Conservation (phyloP, 768 basidiomycete species). For the Agaricus sinodeliciosus region DNA sequence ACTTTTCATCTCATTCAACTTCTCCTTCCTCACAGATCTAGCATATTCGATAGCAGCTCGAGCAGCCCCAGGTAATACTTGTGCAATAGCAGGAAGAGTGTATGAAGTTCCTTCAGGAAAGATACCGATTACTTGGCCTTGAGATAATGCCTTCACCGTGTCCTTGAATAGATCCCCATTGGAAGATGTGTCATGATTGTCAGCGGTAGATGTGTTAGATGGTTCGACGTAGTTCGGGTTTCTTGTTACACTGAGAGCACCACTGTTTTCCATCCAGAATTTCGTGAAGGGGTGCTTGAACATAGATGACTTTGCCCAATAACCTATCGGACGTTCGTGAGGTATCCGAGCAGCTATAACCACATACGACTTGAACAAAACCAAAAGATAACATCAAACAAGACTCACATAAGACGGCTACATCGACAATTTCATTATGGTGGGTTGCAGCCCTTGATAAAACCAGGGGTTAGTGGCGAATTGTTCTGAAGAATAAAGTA, state of each 20-base stretch:
- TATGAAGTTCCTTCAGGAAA: conserved; percentile 62
- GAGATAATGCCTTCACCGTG: conserved; percentile 48
- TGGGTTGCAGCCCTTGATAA: conserved; percentile 49
- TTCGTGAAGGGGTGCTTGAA: conserved; percentile 52
- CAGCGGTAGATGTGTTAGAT: not conserved
- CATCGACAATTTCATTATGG: conserved; percentile 66
- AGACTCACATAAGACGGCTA: conserved; percentile 34
- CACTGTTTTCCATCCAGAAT: conserved; percentile 50
- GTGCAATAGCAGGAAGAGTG: conserved; percentile 39
- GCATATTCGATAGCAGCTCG: conserved; percentile 71
- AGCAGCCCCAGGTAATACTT: conserved; percentile 54
- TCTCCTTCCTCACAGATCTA: conserved; percentile 24
- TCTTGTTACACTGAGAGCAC: conserved; percentile 67
- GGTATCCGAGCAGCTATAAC: conserved; percentile 48
- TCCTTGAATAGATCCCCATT: conserved; percentile 46
- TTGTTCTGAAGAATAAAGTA: conserved; percentile 7
- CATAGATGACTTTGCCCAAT: conserved; percentile 68
- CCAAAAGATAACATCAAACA: not conserved
- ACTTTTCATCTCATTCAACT: not conserved
- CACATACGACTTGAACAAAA: not conserved
- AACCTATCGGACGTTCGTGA: conserved; percentile 48
- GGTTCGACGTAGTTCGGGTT: conserved; percentile 38
- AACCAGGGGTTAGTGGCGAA: not conserved
- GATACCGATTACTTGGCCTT: conserved; percentile 53
- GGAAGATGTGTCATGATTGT: not conserved